phyloP scores from a whole-genome alignment of 2,329 filamentous ascomycete genomes.

The Fusarium lateritium region DNA sequence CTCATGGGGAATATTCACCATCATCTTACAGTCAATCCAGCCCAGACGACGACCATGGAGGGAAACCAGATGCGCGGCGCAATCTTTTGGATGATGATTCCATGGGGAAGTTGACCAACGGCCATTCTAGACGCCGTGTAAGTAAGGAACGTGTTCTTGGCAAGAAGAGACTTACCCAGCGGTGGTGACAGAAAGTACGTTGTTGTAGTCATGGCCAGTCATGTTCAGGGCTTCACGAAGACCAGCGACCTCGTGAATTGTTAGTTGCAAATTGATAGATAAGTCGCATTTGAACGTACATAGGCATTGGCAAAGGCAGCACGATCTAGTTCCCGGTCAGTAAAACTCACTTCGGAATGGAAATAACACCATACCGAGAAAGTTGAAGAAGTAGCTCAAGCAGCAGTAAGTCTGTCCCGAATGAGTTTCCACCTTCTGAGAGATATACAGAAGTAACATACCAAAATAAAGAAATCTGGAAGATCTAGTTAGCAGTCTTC shows the following conservation, averaged over 20 bases:
- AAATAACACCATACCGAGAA: slow-evolving; percentile 51
- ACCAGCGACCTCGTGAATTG: slow-evolving; percentile 53
- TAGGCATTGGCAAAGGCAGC: slow-evolving; percentile 59
- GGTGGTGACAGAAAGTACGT: slow-evolving; percentile 47
- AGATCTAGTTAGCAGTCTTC: not conserved
- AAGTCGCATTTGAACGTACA: not conserved
- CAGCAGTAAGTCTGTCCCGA: slow-evolving; percentile 52
- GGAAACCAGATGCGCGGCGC: slow-evolving; percentile 72
- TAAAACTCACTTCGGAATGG: not conserved
- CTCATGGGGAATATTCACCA: rapidly evolving
- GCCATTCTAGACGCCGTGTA: slow-evolving; percentile 47
- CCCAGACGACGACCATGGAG: slow-evolving; percentile 72
- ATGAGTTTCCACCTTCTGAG: rapidly evolving
- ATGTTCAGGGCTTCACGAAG: slow-evolving; percentile 61
- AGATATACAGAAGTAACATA: not conserved
- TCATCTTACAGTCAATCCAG: slow-evolving; percentile 66
- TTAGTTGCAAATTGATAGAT: rapidly evolving
- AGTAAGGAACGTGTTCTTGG: not conserved
- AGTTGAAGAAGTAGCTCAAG: slow-evolving; percentile 56
- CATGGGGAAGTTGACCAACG: slow-evolving; percentile 70
- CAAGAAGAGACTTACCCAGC: slow-evolving; percentile 44
- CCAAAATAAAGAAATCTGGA: slow-evolving; percentile 54
- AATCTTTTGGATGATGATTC: slow-evolving; percentile 71
- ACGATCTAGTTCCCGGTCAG: slow-evolving; percentile 26
- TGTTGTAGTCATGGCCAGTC: slow-evolving; percentile 57